Percentiles rank a stretch among this genome's conserved stretches.
phyloP scores from a whole-genome alignment of 306 rosid genomes.

The Hippophae tibetana region DNA sequence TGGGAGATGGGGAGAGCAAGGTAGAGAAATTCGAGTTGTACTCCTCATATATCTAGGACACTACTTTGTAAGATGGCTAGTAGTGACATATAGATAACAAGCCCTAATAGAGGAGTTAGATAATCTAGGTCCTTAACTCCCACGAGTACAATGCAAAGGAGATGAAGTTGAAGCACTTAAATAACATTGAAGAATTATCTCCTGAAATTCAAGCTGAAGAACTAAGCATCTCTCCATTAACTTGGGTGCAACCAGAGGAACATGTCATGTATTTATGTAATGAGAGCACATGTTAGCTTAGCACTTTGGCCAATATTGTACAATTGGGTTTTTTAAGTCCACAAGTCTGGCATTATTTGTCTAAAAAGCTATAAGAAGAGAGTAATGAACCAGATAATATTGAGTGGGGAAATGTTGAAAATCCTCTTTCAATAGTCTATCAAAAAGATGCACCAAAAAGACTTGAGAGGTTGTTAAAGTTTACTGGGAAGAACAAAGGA shows the following conservation, averaged over 20 bases:
- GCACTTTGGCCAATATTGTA: slow-evolving; percentile 35
- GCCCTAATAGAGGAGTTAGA: too few species aligned
- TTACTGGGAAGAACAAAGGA: slow-evolving; percentile 90
- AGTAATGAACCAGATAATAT: slow-evolving; percentile 60
- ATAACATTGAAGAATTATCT: slow-evolving; percentile 39
- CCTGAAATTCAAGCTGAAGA: slow-evolving; percentile 46
- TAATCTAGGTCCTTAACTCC: too few species aligned
- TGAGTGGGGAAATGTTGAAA: slow-evolving; percentile 96
- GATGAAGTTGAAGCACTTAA: neutral
- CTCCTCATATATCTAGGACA: too few species aligned
- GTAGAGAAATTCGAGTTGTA: too few species aligned
- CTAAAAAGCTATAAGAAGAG: slow-evolving; percentile 97
- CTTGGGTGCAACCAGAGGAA: slow-evolving; percentile 90
- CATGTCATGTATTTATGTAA: slow-evolving; percentile 39
- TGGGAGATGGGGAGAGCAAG: too few species aligned
- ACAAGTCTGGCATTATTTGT: slow-evolving; percentile 84
- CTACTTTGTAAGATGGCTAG: too few species aligned
- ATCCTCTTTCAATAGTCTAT: slow-evolving; percentile 66
- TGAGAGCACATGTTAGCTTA: slow-evolving; percentile 35
- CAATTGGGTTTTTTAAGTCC: slow-evolving; percentile 52
- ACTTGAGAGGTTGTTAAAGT: slow-evolving; percentile 79
- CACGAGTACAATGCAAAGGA: too few species aligned
- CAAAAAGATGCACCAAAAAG: slow-evolving; percentile 94
- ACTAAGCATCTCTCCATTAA: slow-evolving; percentile 60
- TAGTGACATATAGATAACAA: too few species aligned